A percentile compares a stretch with the other conserved stretches of the same genome.
phyloP scores from a whole-genome alignment of 2,329 filamentous ascomycete genomes.

The Fusarium agapanthi region DNA sequence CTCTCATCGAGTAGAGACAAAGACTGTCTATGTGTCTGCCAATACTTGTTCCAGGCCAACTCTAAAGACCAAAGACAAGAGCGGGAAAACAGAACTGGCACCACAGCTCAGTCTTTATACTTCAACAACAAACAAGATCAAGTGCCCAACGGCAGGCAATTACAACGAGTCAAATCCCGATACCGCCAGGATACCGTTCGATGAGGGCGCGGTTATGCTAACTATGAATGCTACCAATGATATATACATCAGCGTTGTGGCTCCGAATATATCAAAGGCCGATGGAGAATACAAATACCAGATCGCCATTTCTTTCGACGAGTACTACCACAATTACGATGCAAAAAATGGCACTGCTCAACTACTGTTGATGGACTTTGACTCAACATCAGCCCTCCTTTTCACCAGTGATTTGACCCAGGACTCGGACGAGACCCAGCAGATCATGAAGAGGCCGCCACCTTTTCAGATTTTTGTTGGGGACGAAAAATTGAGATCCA shows the following conservation, averaged over 20 bases:
- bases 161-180: conserved; percentile 29
- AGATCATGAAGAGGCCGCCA: conserved; percentile 58
- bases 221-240: conserved; percentile 69
- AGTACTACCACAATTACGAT: conserved; percentile 74
- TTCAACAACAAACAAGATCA: conserved; percentile 59
- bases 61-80: conserved; percentile 41
- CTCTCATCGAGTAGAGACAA: conserved; percentile 43
- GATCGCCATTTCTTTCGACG: conserved; percentile 83
- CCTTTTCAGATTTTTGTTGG: conserved; percentile 84
- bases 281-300: conserved; percentile 79
- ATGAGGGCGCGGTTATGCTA: conserved; percentile 74
- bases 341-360: conserved; percentile 54
- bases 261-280: conserved; percentile 71
- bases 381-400: conserved; percentile 79
- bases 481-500: conserved; percentile 64
- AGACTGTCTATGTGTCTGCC: conserved; percentile 79
- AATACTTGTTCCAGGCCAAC: conserved; percentile 85
- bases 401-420: conserved; percentile 78
- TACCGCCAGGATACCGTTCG: conserved; percentile 57
- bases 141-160: conserved; percentile 41
- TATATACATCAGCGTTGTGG: conserved; percentile 80
- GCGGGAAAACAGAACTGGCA: conserved; percentile 43
- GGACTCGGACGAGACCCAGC: conserved; percentile 63
- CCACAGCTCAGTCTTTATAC: conserved; percentile 83
- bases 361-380: conserved; percentile 85